phyloP scores from a whole-genome alignment of 345 rosid species.

The Gossypium arboreum region DNA sequence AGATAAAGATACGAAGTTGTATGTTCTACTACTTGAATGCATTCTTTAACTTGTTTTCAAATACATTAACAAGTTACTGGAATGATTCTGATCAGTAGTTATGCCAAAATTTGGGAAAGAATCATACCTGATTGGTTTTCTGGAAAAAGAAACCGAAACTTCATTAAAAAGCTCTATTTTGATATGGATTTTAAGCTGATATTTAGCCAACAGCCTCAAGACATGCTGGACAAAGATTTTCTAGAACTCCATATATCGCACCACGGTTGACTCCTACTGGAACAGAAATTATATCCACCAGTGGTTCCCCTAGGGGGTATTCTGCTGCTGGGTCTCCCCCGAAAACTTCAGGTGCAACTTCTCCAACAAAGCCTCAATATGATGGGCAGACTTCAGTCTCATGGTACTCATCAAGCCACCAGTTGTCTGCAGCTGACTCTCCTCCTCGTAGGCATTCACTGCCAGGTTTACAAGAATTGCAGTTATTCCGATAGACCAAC shows the following conservation, averaged over 20 bases:
- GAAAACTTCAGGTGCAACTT: slow-evolving; percentile 39
- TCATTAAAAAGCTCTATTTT: neutral
- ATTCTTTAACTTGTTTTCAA: neutral
- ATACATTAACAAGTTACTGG: neutral
- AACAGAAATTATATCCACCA: slow-evolving; percentile 59
- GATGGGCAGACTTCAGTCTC: slow-evolving; percentile 45
- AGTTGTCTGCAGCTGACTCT: slow-evolving; percentile 81
- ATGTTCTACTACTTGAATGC: neutral
- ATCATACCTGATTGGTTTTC: slow-evolving; percentile 1
- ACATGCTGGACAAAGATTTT: slow-evolving; percentile 48
- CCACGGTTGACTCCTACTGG: slow-evolving; percentile 78
- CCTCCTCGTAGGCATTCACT: slow-evolving; percentile 56
- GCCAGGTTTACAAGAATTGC: slow-evolving; percentile 47
- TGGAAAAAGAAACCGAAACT: neutral
- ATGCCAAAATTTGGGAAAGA: neutral
- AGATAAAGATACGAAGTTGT: neutral
- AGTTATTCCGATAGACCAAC: neutral
- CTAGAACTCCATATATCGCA: slow-evolving; percentile 74
- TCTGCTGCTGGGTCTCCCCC: slow-evolving; percentile 49
- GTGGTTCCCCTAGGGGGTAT: slow-evolving; percentile 67
- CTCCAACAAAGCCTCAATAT: slow-evolving; percentile 33
- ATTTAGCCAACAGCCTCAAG: slow-evolving; percentile 42
- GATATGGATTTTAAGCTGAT: slow-evolving; percentile 5
- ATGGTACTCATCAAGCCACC: slow-evolving; percentile 90
- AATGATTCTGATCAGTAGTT: neutral